phyloP scores from a whole-genome alignment of 352 stramenopile genomes.

The Globisporangium nagaii region DNA sequence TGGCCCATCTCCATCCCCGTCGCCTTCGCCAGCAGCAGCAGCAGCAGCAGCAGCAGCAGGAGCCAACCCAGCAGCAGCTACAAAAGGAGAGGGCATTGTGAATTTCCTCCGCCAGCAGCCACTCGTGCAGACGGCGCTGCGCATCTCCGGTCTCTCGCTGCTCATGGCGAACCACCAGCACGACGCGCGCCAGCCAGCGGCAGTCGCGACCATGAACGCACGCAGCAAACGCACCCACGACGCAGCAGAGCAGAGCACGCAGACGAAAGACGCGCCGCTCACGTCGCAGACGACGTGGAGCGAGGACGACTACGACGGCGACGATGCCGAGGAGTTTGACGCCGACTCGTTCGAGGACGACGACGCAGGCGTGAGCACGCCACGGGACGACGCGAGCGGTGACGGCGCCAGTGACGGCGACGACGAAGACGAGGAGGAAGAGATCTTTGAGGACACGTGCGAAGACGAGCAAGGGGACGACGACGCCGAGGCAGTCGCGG shows the following conservation, averaged over 20 bases:
- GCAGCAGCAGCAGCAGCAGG: neutral
- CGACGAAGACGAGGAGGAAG: neutral
- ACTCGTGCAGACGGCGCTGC: neutral
- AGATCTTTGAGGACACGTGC: slow-evolving; percentile 1
- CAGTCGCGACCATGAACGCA: neutral
- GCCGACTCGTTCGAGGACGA: neutral
- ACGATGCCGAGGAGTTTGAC: neutral
- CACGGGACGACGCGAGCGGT: neutral
- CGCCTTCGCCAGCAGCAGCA: neutral
- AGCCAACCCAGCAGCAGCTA: neutral
- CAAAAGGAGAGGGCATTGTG: neutral
- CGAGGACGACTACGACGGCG: neutral
- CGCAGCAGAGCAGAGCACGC: neutral
- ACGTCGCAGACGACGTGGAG: neutral
- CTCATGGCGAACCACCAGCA: slow-evolving; percentile 23
- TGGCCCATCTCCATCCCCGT: neutral
- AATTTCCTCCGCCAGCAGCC: neutral
- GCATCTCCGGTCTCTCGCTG: slow-evolving; percentile 9
- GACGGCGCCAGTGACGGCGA: neutral
- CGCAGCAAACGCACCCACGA: neutral
- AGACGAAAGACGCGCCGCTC: neutral
- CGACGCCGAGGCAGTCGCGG: neutral
- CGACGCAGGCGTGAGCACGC: neutral
- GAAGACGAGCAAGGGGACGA: neutral
- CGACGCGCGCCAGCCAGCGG: slow-evolving; percentile 10